Percentiles rank a stretch among this genome's conserved stretches.
Conservation (phyloP, 495 filamentous ascomycete species). For the Penicillium nucicola region DNA sequence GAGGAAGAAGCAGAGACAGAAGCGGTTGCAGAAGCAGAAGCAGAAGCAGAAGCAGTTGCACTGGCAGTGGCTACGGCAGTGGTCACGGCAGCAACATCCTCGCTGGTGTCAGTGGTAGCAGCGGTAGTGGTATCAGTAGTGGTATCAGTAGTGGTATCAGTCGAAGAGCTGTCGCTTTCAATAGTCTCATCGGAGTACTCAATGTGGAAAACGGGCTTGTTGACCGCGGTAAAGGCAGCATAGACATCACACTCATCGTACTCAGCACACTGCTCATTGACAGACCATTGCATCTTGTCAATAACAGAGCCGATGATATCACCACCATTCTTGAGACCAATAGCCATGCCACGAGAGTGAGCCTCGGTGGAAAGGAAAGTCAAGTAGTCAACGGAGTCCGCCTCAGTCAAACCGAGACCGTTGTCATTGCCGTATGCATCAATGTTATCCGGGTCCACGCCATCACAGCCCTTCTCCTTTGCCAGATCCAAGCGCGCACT, state of each 20-base stretch:
- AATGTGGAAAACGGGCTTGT: constrained; percentile 72
- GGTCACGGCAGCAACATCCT: neutral
- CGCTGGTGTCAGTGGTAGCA: neutral
- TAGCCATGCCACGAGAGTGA: constrained; percentile 43
- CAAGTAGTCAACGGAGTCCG: constrained; percentile 56
- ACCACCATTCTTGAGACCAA: constrained; percentile 68
- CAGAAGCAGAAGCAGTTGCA: neutral
- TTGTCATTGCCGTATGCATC: constrained; percentile 61
- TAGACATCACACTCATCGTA: constrained; percentile 57
- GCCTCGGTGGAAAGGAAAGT: constrained; percentile 56
- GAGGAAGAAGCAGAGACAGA: no score
- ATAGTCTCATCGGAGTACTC: constrained; percentile 54
- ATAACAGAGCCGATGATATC: constrained; percentile 57
- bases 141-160: neutral
- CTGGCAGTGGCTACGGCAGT: neutral
- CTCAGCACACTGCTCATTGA: constrained; percentile 71
- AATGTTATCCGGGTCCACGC: constrained; percentile 70
- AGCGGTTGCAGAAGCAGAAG: no score
- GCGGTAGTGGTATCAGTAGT: neutral
- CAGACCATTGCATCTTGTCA: constrained; percentile 58
- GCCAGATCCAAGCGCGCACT: constrained; percentile 52
- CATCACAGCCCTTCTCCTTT: constrained; percentile 62
- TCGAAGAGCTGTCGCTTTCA: neutral
- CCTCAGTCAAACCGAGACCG: constrained; percentile 52
- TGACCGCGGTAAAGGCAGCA: constrained; percentile 51